phyloP scores from a whole-genome alignment of 345 rosid genomes.

The Passiflora organensis region DNA sequence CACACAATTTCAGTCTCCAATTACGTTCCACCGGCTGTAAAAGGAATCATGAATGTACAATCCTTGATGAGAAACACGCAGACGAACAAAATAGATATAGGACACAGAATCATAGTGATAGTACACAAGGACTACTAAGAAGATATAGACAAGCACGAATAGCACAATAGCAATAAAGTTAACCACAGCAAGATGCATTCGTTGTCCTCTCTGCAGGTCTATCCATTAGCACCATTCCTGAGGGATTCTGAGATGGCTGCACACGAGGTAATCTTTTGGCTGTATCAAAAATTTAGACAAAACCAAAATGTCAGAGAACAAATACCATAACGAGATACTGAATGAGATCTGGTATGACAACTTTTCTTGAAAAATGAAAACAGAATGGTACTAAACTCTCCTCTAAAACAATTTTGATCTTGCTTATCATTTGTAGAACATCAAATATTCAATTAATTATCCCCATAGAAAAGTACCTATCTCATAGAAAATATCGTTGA shows the following conservation, averaged over 20 bases:
- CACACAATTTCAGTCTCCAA: constrained; percentile 16
- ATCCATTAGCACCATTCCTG: constrained; percentile 88
- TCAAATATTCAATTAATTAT: background rate
- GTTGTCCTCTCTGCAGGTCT: constrained; percentile 64
- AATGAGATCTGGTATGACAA: too few species aligned
- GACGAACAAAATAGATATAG: background rate
- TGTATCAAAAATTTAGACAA: constrained; percentile 23
- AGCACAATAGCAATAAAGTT: constrained; percentile 8
- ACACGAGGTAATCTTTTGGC: constrained; percentile 82
- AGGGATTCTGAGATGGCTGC: constrained; percentile 75
- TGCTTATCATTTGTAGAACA: too few species aligned
- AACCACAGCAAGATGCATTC: constrained; percentile 76
- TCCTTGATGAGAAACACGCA: constrained; percentile 16
- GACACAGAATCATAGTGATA: constrained; percentile 9
- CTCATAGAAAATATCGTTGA: constrained; percentile 71
- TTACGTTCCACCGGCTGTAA: constrained; percentile 12
- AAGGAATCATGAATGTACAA: constrained; percentile 27
- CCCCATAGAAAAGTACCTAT: constrained; percentile 39
- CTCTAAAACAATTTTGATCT: too few species aligned
- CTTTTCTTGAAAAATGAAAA: background rate
- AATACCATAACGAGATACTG: background rate
- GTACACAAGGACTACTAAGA: constrained; percentile 22
- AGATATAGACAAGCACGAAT: too few species aligned
- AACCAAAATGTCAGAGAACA: constrained; percentile 4
- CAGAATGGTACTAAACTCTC: too few species aligned